Evolutionary conservation across 345 rosid species (phyloP).

Genomic region (Triadica sebifera): DNA sequence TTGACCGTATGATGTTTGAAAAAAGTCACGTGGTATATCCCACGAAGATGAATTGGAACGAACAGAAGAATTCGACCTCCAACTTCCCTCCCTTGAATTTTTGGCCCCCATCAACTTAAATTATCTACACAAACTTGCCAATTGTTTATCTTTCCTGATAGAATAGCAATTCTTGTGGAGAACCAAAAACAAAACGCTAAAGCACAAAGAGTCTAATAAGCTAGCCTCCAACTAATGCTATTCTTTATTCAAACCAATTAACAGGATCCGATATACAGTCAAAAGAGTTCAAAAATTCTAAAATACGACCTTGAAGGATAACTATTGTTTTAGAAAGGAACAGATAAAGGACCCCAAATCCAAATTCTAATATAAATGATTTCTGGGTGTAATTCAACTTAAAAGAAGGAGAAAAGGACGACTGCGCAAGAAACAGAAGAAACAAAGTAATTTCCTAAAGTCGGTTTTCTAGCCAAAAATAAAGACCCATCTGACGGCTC

Average conservation of each 20-base stretch:
- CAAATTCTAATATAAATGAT: neutral
- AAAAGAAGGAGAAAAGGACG: neutral
- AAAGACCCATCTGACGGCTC: conserved; percentile 7
- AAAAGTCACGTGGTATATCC: conserved; percentile 40
- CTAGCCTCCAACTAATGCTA: neutral
- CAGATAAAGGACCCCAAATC: neutral
- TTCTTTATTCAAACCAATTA: conserved; percentile 1
- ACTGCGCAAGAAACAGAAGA: neutral
- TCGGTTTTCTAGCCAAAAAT: neutral
- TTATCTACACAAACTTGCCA: conserved; percentile 15
- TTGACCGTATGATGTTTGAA: conserved; percentile 39
- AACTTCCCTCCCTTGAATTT: conserved; percentile 53
- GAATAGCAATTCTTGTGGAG: neutral
- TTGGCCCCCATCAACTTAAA: conserved; percentile 61
- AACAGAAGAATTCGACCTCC: conserved; percentile 41
- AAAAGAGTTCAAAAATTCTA: neutral
- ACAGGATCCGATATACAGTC: neutral
- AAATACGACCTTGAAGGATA: neutral
- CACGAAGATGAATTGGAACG: conserved; percentile 50
- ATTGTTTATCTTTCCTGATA: neutral
- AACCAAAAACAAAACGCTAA: neutral
- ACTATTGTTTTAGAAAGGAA: neutral
- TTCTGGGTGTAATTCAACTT: neutral
- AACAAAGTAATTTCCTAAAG: neutral
- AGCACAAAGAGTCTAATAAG: neutral